phyloP scores from a whole-genome alignment of 306 rosid genomes.

The Pterocarpus macrocarpus region DNA sequence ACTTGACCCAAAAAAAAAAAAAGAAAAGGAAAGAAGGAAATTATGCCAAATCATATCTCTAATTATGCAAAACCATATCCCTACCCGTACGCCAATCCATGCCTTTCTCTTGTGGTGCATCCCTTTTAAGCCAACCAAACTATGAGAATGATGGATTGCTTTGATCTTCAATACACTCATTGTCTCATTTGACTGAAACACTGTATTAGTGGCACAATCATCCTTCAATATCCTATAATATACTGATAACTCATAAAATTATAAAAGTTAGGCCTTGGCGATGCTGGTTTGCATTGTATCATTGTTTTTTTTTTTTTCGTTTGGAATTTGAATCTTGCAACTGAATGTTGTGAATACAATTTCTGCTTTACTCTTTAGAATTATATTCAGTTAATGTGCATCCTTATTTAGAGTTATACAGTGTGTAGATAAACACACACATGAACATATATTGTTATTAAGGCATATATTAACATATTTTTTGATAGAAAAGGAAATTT shows the following conservation, averaged over 20 bases:
- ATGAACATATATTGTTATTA: constrained; percentile 1
- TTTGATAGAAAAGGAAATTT: too few species aligned
- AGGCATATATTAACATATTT: too few species aligned
- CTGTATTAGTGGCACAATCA: neutral
- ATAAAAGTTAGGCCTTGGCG: neutral
- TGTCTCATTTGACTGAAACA: constrained; percentile 11
- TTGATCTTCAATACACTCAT: neutral
- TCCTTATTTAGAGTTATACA: neutral
- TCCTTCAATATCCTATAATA: neutral
- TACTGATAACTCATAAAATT: neutral
- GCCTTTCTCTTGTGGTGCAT: constrained; percentile 14
- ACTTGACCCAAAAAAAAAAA: too few species aligned
- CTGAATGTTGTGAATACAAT: neutral
- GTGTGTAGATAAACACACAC: neutral
- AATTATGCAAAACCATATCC: neutral
- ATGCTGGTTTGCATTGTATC: constrained; percentile 28
- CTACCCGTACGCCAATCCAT: neutral
- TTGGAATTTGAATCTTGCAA: neutral
- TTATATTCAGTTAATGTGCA: constrained; percentile 6
- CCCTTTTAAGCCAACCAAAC: constrained; percentile 8
- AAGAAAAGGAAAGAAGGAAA: too few species aligned
- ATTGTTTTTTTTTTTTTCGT: neutral
- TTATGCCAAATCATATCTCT: too few species aligned
- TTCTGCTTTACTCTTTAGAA: neutral
- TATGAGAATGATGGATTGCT: neutral